Conservation (phyloP, 2,329 filamentous ascomycete genomes). For the Lasiodiplodia theobromae region DNA sequence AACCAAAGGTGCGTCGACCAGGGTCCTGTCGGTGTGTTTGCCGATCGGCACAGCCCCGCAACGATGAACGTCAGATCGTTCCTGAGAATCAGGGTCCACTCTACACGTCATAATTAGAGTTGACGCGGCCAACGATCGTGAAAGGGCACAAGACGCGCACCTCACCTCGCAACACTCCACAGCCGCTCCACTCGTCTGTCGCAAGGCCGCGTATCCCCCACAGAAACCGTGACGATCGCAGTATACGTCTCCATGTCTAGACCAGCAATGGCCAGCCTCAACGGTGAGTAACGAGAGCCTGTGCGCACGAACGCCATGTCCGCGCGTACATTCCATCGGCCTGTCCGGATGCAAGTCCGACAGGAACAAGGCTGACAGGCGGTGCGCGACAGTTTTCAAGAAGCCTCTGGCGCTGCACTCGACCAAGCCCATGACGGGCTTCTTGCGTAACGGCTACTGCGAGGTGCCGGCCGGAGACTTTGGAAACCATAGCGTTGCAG, state of each 20-base stretch:
- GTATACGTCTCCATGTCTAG: constrained; percentile 5
- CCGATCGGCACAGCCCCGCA: constrained; percentile 18
- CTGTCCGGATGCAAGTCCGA: neutral
- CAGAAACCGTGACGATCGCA: neutral
- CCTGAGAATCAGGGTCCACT: constrained; percentile 22
- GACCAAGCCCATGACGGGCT: constrained; percentile 66
- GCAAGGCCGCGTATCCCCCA: constrained; percentile 12
- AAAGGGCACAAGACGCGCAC: neutral
- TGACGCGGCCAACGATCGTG: constrained; percentile 3
- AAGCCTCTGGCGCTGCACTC: constrained; percentile 66
- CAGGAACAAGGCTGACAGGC: neutral
- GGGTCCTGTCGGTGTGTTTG: neutral
- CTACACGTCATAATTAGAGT: constrained; percentile 25
- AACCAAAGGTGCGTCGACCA: neutral
- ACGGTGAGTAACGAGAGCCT: constrained; percentile 17
- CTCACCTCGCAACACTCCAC: constrained; percentile 1
- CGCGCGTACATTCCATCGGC: neutral
- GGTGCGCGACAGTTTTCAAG: constrained; percentile 58
- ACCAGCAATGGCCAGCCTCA: constrained; percentile 26
- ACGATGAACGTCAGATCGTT: constrained; percentile 12
- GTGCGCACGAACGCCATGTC: neutral
- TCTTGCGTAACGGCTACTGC: constrained; percentile 68
- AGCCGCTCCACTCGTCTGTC: constrained; percentile 5
- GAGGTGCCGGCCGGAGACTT: constrained; percentile 60
- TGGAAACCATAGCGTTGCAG: constrained; percentile 68